These are phyloP conservation scores for Micractinium sp. DNA, from an alignment of 139 green algal species.

Conservation along the genomic window DNA sequence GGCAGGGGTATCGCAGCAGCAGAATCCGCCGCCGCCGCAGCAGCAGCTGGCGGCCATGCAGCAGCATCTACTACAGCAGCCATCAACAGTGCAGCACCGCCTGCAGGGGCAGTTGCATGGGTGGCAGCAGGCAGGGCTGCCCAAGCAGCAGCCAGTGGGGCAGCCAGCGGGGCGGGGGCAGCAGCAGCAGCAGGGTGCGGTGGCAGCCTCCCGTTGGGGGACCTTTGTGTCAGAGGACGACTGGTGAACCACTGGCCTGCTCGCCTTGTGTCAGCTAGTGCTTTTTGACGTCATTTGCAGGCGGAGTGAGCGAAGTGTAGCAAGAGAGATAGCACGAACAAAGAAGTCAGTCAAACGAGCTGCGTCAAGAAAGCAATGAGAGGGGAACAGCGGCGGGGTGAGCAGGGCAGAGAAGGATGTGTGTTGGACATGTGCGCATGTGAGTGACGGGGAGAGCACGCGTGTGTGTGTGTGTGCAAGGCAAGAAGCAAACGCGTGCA, in stretches of 20 bases:
- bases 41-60: background rate
- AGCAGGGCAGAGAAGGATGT: background rate
- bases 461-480: too few species aligned
- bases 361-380: background rate
- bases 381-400: background rate
- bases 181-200: background rate
- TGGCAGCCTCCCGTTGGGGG: background rate
- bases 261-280: too few species aligned
- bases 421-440: too few species aligned
- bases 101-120: background rate
- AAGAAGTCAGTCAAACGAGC: too few species aligned
- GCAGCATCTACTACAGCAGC: background rate
- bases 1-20: background rate
- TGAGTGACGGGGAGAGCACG: too few species aligned
- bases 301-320: too few species aligned
- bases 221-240: conserved; percentile 10
- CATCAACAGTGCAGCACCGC: background rate
- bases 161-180: background rate
- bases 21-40: background rate
- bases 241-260: background rate
- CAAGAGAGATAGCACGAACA: too few species aligned
- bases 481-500: background rate
- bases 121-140: background rate
- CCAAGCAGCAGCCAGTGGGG: background rate
- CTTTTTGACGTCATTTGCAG: background rate